Base-by-base conservation (phyloP, 208 protist genomes). In the Porcisia hertigi region DNA sequence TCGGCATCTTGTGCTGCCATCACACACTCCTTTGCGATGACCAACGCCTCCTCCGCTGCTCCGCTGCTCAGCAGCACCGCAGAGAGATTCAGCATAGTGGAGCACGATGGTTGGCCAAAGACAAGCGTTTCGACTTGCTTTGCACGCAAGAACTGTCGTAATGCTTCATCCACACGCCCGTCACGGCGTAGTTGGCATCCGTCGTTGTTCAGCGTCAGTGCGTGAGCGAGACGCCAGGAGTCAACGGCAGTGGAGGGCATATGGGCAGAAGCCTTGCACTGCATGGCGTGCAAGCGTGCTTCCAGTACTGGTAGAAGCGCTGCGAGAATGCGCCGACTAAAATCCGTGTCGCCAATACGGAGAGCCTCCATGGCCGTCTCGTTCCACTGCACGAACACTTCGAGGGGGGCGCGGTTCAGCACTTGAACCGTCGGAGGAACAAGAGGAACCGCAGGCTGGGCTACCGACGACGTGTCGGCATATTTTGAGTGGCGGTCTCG, bases 21-120 rank as follows among this genome's bases (percentile, higher is more conserved):
- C 18, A 86, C 87, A 52, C 91, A 95, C 58, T 93, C 84, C 65
- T 86, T 85, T 0, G 93, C 85, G 49, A 96, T 91, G 7, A 45
- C 39, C 5, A 96, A 69, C 53, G 93, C 91, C 77, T 92, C 88
- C 45, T 89, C 81, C 5, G 73, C 63, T 18, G 75, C 47, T 0
- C 86, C 88, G 39, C 86, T 71, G 41, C 83, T 85, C 43, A 97
- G 86, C 12, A 96, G 79, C 9, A 96, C 90, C 0, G 91, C 86
- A 41, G 91, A 97, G 34, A 95, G 80, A 75, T 96, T 97, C 67
- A 97, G 71, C 90, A 97, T 93, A 0, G 93, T 95, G 11, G 91
- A 92, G 80, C 93, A 95, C 3, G 90, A 93, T 12, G 91, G 87
- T 43, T 87, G 85, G 23, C 91, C 93, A 65, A 86, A 86, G 0